phyloP scores from a whole-genome alignment of 1,139 yeast species.

The Pneumocystis canis region DNA sequence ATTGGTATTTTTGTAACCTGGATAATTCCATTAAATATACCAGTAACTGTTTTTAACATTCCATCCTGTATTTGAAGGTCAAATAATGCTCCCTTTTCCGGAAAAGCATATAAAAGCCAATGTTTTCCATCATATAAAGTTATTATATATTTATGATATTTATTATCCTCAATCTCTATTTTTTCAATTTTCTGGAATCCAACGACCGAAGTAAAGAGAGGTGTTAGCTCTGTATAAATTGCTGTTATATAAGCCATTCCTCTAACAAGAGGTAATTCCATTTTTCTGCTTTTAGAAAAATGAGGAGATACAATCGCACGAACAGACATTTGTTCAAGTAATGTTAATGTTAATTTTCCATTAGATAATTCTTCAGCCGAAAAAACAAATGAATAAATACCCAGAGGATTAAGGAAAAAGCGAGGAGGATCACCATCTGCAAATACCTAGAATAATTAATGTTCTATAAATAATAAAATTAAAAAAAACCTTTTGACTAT shows the following conservation, averaged over 20 bases:
- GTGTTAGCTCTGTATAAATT: conserved; percentile 41
- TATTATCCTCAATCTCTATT: conserved; percentile 28
- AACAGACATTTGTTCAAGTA: conserved; percentile 44
- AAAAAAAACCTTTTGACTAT: conserved; percentile 28
- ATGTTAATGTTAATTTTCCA: conserved; percentile 27
- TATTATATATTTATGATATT: conserved; percentile 36
- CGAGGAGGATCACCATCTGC: conserved; percentile 23
- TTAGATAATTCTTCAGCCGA: conserved; percentile 40
- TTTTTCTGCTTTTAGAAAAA: conserved; percentile 18
- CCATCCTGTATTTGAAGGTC: conserved; percentile 28
- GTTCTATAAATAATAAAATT: conserved; percentile 8
- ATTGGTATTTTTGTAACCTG: conserved; percentile 48
- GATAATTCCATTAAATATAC: conserved; percentile 39
- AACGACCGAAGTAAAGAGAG: conserved; percentile 38
- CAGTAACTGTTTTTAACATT: conserved; percentile 31
- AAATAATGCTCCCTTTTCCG: conserved; percentile 20
- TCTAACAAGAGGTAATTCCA: conserved; percentile 36
- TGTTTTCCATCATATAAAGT: conserved; percentile 27
- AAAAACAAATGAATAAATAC: conserved; percentile 38
- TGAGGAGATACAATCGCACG: conserved; percentile 34
- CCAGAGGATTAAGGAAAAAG: conserved; percentile 43
- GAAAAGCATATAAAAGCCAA: conserved; percentile 44
- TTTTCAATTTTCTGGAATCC: conserved; percentile 36
- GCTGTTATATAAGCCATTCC: conserved; percentile 74
- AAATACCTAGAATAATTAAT: conserved; percentile 24